These are phyloP conservation scores for Proliferodiscus dingleyae DNA, from an alignment of 2,329 filamentous ascomycete genomes.

Conservation along the genomic window DNA sequence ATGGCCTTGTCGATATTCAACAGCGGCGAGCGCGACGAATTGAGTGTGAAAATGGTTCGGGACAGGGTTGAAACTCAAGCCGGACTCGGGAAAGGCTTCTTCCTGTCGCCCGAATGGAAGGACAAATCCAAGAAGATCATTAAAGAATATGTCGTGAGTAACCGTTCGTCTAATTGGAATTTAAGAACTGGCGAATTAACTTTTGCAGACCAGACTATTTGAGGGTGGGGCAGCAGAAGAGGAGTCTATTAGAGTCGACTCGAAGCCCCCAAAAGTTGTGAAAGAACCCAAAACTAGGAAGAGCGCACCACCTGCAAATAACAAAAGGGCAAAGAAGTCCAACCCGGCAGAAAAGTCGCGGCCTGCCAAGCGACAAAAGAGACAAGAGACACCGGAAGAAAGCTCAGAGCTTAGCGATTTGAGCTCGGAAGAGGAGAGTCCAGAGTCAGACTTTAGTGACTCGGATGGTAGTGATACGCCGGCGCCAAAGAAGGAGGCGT, in stretches of 20 bases:
- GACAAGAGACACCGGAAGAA: slow-evolving; percentile 12
- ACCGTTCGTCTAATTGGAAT: too few species aligned
- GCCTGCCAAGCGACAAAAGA: slow-evolving; percentile 23
- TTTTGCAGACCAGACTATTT: neutral
- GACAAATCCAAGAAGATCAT: slow-evolving; percentile 51
- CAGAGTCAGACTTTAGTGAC: slow-evolving; percentile 11
- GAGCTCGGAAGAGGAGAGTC: slow-evolving; percentile 10
- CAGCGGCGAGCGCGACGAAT: slow-evolving; percentile 30
- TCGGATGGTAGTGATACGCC: slow-evolving; percentile 18
- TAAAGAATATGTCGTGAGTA: slow-evolving; percentile 46
- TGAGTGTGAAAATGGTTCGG: slow-evolving; percentile 54
- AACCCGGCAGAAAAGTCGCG: slow-evolving; percentile 37
- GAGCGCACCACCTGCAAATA: slow-evolving; percentile 38
- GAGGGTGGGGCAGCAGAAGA: slow-evolving; percentile 4
- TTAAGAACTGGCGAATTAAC: neutral
- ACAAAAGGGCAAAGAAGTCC: slow-evolving; percentile 29
- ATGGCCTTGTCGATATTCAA: slow-evolving; percentile 1
- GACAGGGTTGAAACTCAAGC: slow-evolving; percentile 45
- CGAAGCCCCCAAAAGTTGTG: slow-evolving; percentile 5
- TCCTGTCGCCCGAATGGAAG: slow-evolving; percentile 49
- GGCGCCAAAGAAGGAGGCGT: slow-evolving; percentile 41
- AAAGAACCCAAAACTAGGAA: slow-evolving; percentile 7
- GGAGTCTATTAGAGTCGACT: slow-evolving; percentile 5
- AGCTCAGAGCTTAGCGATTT: slow-evolving; percentile 12
- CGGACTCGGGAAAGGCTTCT: slow-evolving; percentile 45